Conservation (phyloP, 2,329 filamentous ascomycete genomes). For the Delphinella strobiligena region DNA sequence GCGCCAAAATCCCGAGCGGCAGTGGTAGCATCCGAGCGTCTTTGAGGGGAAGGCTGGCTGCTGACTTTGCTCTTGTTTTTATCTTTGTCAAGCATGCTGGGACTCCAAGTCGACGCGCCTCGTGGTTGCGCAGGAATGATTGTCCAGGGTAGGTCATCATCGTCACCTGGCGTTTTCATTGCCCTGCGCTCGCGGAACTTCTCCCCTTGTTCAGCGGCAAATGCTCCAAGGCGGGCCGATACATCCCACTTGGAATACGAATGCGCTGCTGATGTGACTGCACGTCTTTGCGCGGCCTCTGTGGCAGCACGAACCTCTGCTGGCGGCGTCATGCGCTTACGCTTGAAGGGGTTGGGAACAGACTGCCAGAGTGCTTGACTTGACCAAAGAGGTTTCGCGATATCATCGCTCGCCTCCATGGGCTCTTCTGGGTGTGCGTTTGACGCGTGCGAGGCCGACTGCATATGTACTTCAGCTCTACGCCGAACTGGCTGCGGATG, state of each 20-base stretch:
- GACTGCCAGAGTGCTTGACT: slow-evolving; percentile 32
- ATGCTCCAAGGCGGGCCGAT: slow-evolving; percentile 33
- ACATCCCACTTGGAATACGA: slow-evolving; percentile 33
- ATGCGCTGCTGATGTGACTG: slow-evolving; percentile 17
- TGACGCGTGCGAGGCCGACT: neutral
- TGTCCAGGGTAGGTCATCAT: slow-evolving; percentile 40
- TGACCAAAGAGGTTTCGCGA: no score
- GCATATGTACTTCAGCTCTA: slow-evolving; percentile 8
- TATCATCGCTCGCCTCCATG: slow-evolving; percentile 1
- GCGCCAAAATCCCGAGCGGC: neutral
- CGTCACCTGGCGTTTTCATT: slow-evolving; percentile 20
- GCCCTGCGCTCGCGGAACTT: slow-evolving; percentile 28
- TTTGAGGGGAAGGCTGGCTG: neutral
- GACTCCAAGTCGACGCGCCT: slow-evolving; percentile 41
- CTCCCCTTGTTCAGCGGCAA: slow-evolving; percentile 38
- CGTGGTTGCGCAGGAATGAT: slow-evolving; percentile 48
- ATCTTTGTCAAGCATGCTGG: slow-evolving; percentile 13
- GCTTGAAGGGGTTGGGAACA: slow-evolving; percentile 46
- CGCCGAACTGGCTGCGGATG: slow-evolving; percentile 27
- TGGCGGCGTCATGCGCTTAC: slow-evolving; percentile 45
- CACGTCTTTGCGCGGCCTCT: slow-evolving; percentile 8
- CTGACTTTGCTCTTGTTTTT: neutral
- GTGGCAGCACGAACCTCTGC: slow-evolving; percentile 45
- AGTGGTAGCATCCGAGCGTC: neutral
- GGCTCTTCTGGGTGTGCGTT: neutral